Conservation (phyloP, 164 flowering plant species). For the grape (Vitis vinifera) region DNA sequence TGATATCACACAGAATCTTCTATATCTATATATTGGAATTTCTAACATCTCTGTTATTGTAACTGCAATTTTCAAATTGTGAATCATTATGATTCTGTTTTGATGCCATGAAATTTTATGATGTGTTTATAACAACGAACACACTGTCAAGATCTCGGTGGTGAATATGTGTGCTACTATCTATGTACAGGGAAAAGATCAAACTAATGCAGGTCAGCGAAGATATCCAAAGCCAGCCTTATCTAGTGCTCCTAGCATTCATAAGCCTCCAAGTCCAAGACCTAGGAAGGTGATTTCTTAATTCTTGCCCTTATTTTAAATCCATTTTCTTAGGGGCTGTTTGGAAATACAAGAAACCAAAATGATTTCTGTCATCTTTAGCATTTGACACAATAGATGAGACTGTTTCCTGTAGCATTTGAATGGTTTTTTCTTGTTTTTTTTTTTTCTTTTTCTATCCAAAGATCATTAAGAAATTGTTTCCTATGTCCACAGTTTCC, state of each 20-base stretch:
- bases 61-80: not conserved
- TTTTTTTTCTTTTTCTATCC: not conserved
- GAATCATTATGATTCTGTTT: not conserved
- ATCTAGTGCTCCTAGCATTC: not conserved
- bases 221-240: not conserved
- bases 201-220: not conserved
- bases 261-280: not conserved
- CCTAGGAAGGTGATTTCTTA: not conserved
- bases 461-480: not conserved
- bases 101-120: too few species aligned
- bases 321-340: not conserved
- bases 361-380: not conserved
- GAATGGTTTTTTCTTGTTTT: not conserved
- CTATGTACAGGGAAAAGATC: not conserved
- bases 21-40: too few species aligned
- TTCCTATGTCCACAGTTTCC: not conserved
- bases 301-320: not conserved
- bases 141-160: not conserved
- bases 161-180: not conserved
- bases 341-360: not conserved
- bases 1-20: too few species aligned
- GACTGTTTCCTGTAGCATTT: not conserved
- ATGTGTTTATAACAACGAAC: not conserved
- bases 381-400: not conserved
- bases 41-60: not conserved